Base-by-base conservation (phyloP, 2,329 filamentous ascomycete genomes). In the Aspergillus aculeatinus region DNA sequence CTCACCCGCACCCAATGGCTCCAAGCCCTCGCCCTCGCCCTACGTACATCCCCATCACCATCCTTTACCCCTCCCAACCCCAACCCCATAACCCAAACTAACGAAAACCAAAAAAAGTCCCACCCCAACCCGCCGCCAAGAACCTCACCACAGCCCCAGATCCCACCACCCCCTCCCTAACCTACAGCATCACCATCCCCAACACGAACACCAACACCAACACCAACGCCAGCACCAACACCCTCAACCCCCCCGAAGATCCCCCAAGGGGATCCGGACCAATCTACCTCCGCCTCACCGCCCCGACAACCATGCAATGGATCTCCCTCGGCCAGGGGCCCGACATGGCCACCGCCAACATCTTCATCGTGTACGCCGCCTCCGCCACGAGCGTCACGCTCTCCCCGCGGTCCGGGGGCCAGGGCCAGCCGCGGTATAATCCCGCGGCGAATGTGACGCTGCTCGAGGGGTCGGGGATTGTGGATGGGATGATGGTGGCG, bases 151-250 rank as follows among this genome's bases (percentile, higher is more conserved):
- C 35, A 35, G 33, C 33, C 33, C 33, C 11, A 16, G 33, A 35
- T 27, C 51, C 51, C n/a, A 52, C 27, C n/a, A 4, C 14, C 12
- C 33, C 51, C 5, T 16, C 19, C 23, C 51, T 53, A 16, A 42
- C 35, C 35, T 53, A 53, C 35, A 53, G 51, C 51, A 19, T 53
- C 51, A 53, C 51, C 51, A 42, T 53, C 51, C 51, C 51, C 23
- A 11, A 21, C 23, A 53, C 35, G 35, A 23, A 23, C 23, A 23
- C 44, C 35, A 53, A 23, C 51, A 19, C 44, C 51, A 53, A 23
- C 51, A 42, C 44, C 51, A n/a, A n/a, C n/a, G n/a, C n/a, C n/a
- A n/a, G n/a, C n/a, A 19, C 44, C 51, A 53, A 23, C 51, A 42
- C 44, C 51, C 51, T 33, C 23, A 11, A 53, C 23, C 51, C 19